A percentile compares a stretch with the other conserved stretches of the same genome.
phyloP scores from a whole-genome alignment of 768 basidiomycete species.

The Baorangia bicolor region DNA sequence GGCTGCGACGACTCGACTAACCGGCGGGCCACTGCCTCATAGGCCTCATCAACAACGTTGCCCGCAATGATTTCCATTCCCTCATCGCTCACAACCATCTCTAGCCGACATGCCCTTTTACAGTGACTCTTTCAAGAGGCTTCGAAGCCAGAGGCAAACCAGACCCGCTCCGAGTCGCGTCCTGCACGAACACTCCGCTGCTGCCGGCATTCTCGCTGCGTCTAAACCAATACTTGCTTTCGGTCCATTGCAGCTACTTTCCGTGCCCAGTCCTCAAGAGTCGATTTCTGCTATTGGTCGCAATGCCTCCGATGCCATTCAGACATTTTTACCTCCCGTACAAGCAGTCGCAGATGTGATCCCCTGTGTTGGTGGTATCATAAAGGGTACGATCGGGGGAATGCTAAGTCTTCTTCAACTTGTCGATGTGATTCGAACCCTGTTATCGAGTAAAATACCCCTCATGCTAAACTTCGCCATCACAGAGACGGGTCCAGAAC shows the following conservation, averaged over 20 bases:
- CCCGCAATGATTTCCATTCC: too few species aligned
- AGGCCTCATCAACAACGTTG: too few species aligned
- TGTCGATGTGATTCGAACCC: background rate
- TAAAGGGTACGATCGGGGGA: background rate
- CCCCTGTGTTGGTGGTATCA: background rate
- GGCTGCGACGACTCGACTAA: too few species aligned
- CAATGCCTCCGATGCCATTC: background rate
- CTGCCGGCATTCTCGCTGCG: background rate
- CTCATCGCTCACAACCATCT: too few species aligned
- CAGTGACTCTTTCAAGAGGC: background rate
- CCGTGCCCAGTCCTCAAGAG: background rate
- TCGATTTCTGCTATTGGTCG: background rate
- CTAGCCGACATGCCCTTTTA: too few species aligned
- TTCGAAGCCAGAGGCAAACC: background rate
- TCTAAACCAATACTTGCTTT: background rate
- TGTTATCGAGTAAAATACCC: background rate
- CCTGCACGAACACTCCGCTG: background rate
- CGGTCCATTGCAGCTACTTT: background rate
- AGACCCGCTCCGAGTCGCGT: background rate
- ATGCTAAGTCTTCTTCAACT: background rate
- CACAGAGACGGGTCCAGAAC: constrained; percentile 3
- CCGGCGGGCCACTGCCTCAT: too few species aligned
- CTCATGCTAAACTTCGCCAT: background rate
- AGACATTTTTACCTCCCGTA: background rate
- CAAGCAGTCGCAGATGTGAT: background rate